Conservation (phyloP, 73 alveolate genomes). For the Paramecium sonneborni region DNA sequence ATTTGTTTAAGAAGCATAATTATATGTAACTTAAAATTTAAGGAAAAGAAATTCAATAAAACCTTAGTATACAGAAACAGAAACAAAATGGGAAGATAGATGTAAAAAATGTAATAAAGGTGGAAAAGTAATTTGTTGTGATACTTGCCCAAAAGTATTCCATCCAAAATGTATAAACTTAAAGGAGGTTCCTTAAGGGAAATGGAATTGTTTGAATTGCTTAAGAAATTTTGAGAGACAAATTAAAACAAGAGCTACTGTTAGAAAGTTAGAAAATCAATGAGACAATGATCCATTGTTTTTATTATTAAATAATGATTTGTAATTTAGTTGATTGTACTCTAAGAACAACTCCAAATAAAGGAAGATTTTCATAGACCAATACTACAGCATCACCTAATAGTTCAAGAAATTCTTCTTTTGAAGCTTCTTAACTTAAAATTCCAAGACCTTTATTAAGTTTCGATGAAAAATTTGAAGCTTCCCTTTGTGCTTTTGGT, state of each 20-base stretch:
- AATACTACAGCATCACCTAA: conserved; percentile 39
- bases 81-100: conserved; percentile 58
- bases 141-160: conserved; percentile 66
- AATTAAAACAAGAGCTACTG: conserved; percentile 39
- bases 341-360: conserved; percentile 21
- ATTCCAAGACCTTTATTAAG: conserved; percentile 28
- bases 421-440: not conserved
- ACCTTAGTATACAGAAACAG: conserved; percentile 30
- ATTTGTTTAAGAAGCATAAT: not conserved
- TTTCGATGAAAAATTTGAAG: conserved; percentile 52
- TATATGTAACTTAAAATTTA: not conserved
- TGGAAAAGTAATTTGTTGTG: conserved; percentile 65
- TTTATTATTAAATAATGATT: conserved; percentile 41
- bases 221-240: conserved; percentile 22
- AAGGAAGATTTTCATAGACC: conserved; percentile 15
- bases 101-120: conserved; percentile 55
- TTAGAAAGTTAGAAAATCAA: conserved; percentile 52
- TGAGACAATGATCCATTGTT: conserved; percentile 45
- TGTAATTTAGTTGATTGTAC: conserved; percentile 31
- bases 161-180: conserved; percentile 65
- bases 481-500: conserved; percentile 51
- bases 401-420: conserved; percentile 42
- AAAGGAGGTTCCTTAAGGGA: conserved; percentile 60
- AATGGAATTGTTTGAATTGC: conserved; percentile 57
- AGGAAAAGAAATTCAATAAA: not conserved